Base-by-base conservation (phyloP, 805 yeast species). In the Kurtzmaniella cleridarum region DNA sequence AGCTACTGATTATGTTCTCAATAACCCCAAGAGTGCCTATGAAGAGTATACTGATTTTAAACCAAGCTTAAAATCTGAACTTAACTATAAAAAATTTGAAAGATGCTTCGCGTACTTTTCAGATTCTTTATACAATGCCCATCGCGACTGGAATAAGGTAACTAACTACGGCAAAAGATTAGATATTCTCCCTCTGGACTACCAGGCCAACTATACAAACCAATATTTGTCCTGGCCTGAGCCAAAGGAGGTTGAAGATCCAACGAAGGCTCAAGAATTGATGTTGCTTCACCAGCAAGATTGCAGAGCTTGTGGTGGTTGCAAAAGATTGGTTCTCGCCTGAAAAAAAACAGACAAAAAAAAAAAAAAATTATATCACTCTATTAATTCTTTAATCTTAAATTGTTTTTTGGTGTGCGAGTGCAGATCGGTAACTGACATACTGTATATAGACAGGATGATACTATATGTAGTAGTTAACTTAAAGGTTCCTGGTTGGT, bases 81-180 rank as follows among this genome's bases (percentile, higher is more conserved):
- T 72, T 53, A 63, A 64, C 51, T 54, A 49, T 41, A 73, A 71
- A 54, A 70, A 64, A 57, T 75, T 67, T 53, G 71, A 71, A 50
- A 67, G 80, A 58, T 72, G 77, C 42, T 75, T 62, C 54, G 79
- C 80, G 24, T 75, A 75, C 60, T 66, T 75, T 54, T 72, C 78
- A 13, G 73, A 59, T 14, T 69, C 76, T 13, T 61, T 73, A 46
- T 71, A 62, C 59, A 75, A 75, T 45, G 79, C 74, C 33, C 72
- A 71, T 50, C 67, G 80, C 46, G 80, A 75, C 56, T 75, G 80
- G 80, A 63, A 55, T 37, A 75, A 75, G 59, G 80, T 75, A 42
- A 75, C 75, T 35, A 68, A 67, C 36, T 75, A 75, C 50, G 79
- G 79, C 42, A 73, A 75, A 56, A 65, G 80, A 53, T 62, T 75